Base-by-base conservation (phyloP, 257 asterid species). In the Fraxinus cuspidata region DNA sequence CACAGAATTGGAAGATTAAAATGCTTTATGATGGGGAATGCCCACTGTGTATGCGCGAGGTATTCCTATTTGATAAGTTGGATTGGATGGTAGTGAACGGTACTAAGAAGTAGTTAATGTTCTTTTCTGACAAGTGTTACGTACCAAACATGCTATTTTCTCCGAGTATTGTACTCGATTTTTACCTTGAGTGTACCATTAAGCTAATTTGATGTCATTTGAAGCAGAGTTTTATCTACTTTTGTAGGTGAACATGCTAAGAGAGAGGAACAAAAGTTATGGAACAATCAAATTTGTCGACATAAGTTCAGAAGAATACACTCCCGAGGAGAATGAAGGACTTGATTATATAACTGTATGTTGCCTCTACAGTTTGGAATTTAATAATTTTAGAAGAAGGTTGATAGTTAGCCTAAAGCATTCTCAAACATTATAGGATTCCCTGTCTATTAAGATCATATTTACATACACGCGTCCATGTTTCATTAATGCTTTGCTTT, bases 11-110 rank as follows among this genome's bases (percentile, higher is more conserved):
- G 97, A 84, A 86, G 82, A 84, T 94, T 83, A 92, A 94, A 86
- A 94, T 94, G 98, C 92, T 94, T 35, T 94, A 92, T 70, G 98
- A 94, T 82, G 97, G 98, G 42, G 97, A 92, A 15, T 94, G 97
- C 72, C 96, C 96, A 2, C 78, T 94, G 6, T 92, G 98, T 73
- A 90, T 94, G 98, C 83, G 86, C 13, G 98, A 94, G 95, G 98
- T 90, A 75, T 63, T 63, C 16, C 35, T 23, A n/a, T 56, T 56
- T 1, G 65, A 56, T 56, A 27, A 12, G 35, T 63, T 63, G 31
- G 66, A 58, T n/a, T 23, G 2, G 34, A 63, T 5, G 13, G 66
- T 56, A 56, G 28, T 58, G 12, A 58, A 58, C 66, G 1, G 51
- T 42, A 12, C 4, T 42, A 2, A n/a, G 5, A 10, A 7, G 31